A percentile compares a stretch with the other conserved stretches of the same genome.
These are phyloP conservation scores for Tremella mesenterica DNA, from an alignment of 768 basidiomycete genomes.

Conservation along the genomic window DNA sequence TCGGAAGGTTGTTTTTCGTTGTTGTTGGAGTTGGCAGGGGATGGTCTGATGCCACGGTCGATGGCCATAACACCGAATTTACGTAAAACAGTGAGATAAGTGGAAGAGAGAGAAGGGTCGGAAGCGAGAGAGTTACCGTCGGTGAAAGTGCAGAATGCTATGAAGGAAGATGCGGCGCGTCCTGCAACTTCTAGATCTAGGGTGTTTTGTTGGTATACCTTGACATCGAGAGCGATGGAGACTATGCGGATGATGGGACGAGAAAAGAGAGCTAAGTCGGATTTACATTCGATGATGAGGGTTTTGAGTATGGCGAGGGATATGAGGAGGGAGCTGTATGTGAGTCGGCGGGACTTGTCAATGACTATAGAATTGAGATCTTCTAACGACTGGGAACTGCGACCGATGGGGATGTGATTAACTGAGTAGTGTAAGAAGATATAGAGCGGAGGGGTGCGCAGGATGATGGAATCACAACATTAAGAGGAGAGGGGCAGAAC, in stretches of 20 bases:
- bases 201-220: constrained; percentile 28
- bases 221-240: constrained; percentile 32
- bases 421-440: not conserved
- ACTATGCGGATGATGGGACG: constrained; percentile 30
- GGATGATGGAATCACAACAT: not conserved
- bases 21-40: no score
- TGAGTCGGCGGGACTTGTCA: not conserved
- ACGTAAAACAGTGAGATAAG: constrained; percentile 61
- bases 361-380: not conserved
- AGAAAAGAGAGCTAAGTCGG: constrained; percentile 40
- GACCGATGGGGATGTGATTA: not conserved
- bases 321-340: constrained; percentile 55
- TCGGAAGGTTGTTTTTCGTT: constrained; percentile 49
- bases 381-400: no score
- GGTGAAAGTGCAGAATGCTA: constrained; percentile 84
- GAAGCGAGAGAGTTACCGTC: constrained; percentile 74
- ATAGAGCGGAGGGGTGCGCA: not conserved
- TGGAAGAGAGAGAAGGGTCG: constrained; percentile 59
- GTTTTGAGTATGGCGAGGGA: constrained; percentile 73
- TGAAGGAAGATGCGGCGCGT: constrained; percentile 69
- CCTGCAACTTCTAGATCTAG: constrained; percentile 43
- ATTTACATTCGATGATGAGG: constrained; percentile 67
- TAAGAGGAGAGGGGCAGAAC: not conserved
- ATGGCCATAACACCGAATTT: constrained; percentile 60
- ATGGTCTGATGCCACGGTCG: constrained; percentile 37